A percentile compares a stretch with the other conserved stretches of the same genome.
Conservation (phyloP, 2,329 filamentous ascomycete species). For the Exophiala alcalophila region DNA sequence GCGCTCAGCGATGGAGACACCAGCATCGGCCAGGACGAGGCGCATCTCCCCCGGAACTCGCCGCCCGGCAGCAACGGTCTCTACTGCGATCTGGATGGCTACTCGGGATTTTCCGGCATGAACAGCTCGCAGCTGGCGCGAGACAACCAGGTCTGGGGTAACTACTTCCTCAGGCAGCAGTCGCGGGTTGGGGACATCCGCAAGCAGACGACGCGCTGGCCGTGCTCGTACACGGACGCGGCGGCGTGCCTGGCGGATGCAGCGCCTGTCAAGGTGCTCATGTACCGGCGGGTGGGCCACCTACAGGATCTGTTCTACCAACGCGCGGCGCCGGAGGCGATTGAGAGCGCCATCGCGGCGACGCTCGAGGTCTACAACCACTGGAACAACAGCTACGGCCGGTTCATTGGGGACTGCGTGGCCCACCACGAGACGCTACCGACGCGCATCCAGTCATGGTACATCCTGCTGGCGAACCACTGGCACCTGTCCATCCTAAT, state of each 20-base stretch:
- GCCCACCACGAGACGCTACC: slow-evolving; percentile 51
- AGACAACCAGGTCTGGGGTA: slow-evolving; percentile 39
- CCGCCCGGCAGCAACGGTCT: not conserved
- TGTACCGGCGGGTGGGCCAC: slow-evolving; percentile 57
- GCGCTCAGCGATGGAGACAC: slow-evolving; percentile 49
- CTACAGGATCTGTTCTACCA: slow-evolving; percentile 53
- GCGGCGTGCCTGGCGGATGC: slow-evolving; percentile 51
- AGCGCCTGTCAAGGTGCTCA: slow-evolving; percentile 57
- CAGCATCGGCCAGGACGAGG: slow-evolving; percentile 33
- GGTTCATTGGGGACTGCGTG: slow-evolving; percentile 54
- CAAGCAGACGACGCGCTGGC: slow-evolving; percentile 48
- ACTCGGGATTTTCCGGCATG: slow-evolving; percentile 11
- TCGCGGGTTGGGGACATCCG: slow-evolving; percentile 17
- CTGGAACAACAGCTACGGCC: slow-evolving; percentile 54
- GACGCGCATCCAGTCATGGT: slow-evolving; percentile 58
- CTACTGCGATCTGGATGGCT: slow-evolving; percentile 17
- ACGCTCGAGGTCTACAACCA: slow-evolving; percentile 53
- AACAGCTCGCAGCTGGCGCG: slow-evolving; percentile 1
- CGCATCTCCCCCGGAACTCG: too few relatives aligned
- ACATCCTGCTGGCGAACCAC: slow-evolving; percentile 56
- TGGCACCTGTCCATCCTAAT: slow-evolving; percentile 58
- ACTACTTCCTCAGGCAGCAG: slow-evolving; percentile 35
- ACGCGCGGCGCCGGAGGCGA: slow-evolving; percentile 35
- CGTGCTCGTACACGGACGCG: slow-evolving; percentile 54
- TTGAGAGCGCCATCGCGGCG: slow-evolving; percentile 51